Conservation (phyloP, 805 yeast genomes). For the Ogataea nitratoaversa region DNA sequence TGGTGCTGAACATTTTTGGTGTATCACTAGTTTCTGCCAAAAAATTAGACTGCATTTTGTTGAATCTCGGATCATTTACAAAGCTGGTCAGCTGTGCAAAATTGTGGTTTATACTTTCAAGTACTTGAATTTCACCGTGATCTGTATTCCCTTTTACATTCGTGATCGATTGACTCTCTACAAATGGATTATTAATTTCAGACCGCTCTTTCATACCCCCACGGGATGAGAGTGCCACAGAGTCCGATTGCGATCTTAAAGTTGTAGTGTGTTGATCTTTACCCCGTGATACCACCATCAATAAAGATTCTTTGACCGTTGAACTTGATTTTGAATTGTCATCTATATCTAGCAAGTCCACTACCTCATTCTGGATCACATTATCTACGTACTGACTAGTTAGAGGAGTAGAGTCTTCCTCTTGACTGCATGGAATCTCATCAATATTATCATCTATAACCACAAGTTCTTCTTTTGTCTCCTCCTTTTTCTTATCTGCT, state of each 20-base stretch:
- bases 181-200: neutral
- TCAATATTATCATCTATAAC: neutral
- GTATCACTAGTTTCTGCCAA: too few species aligned
- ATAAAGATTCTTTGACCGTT: too few species aligned
- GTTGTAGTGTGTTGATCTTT: too few species aligned
- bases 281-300: too few species aligned
- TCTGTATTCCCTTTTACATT: neutral
- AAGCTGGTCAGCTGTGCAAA: slow-evolving; percentile 10
- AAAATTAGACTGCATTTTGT: too few species aligned
- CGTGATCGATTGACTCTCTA: neutral
- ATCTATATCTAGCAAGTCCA: too few species aligned
- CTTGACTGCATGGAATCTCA: slow-evolving; percentile 1
- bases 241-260: slow-evolving; percentile 17
- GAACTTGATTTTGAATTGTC: too few species aligned
- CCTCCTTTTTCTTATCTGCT: neutral
- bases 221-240: slow-evolving; percentile 13
- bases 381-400: too few species aligned
- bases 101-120: slow-evolving; percentile 15
- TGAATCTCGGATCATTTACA: neutral
- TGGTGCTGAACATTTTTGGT: neutral
- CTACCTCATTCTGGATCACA: too few species aligned
- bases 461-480: neutral
- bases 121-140: slow-evolving; percentile 18
- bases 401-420: neutral
- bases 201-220: neutral